Evolutionary conservation across 1,139 yeast genomes (phyloP).

Genomic region (Pneumocystis wakefieldiae): DNA sequence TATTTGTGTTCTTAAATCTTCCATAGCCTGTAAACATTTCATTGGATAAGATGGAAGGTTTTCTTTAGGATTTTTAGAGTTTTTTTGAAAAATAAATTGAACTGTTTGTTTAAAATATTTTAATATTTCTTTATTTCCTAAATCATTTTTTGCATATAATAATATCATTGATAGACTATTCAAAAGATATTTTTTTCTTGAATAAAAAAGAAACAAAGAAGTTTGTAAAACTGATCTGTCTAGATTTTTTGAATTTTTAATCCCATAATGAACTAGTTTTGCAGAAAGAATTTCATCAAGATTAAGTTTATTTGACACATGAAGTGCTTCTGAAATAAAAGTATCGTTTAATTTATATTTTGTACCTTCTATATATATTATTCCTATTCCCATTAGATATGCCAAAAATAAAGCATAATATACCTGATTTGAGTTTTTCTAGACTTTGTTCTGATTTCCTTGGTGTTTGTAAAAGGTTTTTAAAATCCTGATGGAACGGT

Average conservation of each 20-base stretch:
- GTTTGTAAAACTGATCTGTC: slow-evolving; percentile 7
- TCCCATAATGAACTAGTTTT: slow-evolving; percentile 5
- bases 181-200: slow-evolving; percentile 1
- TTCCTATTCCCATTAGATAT: neutral
- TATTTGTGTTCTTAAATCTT: slow-evolving; percentile 41
- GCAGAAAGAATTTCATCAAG: slow-evolving; percentile 8
- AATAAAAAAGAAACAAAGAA: slow-evolving; percentile 4
- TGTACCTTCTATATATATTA: slow-evolving; percentile 1
- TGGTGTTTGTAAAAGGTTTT: neutral
- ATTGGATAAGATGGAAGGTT: neutral
- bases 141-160: neutral
- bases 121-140: neutral
- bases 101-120: neutral
- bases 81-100: slow-evolving; percentile 2
- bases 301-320: slow-evolving; percentile 4
- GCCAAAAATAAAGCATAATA: neutral
- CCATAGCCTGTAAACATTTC: slow-evolving; percentile 31
- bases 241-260: neutral
- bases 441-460: neutral
- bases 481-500: neutral
- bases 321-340: slow-evolving; percentile 6
- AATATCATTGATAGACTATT: slow-evolving; percentile 4
- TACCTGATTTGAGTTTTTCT: slow-evolving; percentile 1
- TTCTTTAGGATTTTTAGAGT: slow-evolving; percentile 1
- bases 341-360: slow-evolving; percentile 7